These are phyloP conservation scores for Clonostachys rhizophaga DNA, from an alignment of 2,329 filamentous ascomycete genomes.

Conservation along the genomic window DNA sequence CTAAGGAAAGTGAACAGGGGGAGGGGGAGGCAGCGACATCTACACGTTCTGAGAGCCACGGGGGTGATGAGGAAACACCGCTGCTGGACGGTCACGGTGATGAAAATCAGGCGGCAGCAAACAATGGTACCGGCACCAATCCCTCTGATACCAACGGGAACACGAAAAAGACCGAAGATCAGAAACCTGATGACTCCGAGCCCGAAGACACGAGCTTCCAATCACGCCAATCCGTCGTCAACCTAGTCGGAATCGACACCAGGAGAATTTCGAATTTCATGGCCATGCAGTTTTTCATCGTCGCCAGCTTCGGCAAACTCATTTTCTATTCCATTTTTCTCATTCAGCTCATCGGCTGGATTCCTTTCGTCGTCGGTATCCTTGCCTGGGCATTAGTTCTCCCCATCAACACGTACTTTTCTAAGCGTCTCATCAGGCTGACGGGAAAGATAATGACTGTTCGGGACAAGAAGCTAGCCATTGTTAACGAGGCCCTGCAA, in stretches of 20 bases:
- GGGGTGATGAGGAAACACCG: conserved; percentile 14
- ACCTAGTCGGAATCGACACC: conserved; percentile 73
- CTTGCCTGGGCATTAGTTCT: conserved; percentile 58
- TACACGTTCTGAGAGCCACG: background rate
- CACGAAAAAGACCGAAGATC: conserved; percentile 32
- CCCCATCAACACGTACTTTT: conserved; percentile 64
- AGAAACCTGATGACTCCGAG: conserved; percentile 46
- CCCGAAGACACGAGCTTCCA: conserved; percentile 23
- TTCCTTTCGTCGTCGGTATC: conserved; percentile 61
- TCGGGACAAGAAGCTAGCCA: conserved; percentile 68
- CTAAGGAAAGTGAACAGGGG: conserved; percentile 21
- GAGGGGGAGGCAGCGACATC: background rate
- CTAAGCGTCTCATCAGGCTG: conserved; percentile 58
- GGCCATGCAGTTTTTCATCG: conserved; percentile 62
- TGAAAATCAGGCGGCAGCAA: conserved; percentile 2
- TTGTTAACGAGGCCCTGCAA: conserved; percentile 72
- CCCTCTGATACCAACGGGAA: conserved; percentile 26
- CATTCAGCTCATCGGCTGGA: conserved; percentile 67
- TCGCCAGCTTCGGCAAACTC: conserved; percentile 58
- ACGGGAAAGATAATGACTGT: conserved; percentile 72
- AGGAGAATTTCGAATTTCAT: conserved; percentile 65
- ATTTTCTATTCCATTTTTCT: conserved; percentile 63
- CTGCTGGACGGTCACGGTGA: background rate
- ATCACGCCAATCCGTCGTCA: conserved; percentile 67
- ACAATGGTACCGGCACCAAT: conserved; percentile 11